Base-by-base conservation (phyloP, 768 basidiomycete genomes). In the Pisolithus microcarpus region DNA sequence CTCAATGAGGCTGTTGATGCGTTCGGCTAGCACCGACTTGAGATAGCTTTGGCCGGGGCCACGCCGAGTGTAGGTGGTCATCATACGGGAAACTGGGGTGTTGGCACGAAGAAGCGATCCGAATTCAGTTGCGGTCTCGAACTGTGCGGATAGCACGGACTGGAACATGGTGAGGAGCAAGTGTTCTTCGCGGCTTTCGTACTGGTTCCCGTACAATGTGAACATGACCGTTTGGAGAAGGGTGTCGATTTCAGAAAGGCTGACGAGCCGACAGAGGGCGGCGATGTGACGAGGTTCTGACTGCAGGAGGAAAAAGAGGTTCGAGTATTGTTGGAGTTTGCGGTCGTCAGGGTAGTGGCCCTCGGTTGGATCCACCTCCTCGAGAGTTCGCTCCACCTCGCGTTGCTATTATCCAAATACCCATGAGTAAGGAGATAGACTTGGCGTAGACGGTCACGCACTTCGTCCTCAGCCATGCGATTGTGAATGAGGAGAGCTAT, bases 151-250 rank as follows among this genome's bases (percentile, higher is more conserved):
- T 5, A 99, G 76, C 10, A 99, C 96, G 60, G 91, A 93, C 75
- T 99, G 88, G 73, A 99, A 99, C 96, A 99, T 99, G 48, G 96
- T 98, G 56, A 99, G 78, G 57, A 99, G 84, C 38, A 99, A 73
- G 69, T 99, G 96, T 72, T 99, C 96, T 72, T 99, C 96, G 60
- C 95, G 77, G 65, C 89, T 91, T 73, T 97, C 93, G 72, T 98
- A 95, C 74, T 98, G 95, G 75, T 99, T 95, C 56, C 96, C 96
- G 66, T 98, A 99, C 26, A 99, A 81, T 16, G 96, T 98, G 73
- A 99, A 99, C 96, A 99, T 99, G 69, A 99, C 96, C 2, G 96
- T 99, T 68, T 99, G 96, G 24, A 99, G 82, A 52, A 99, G 86
- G 43, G 96, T 98, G 69, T 99, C 96, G 63, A 99, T 98, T 74